These are phyloP conservation scores for Exobasidium rhododendri DNA, from an alignment of 1,284 basidiomycete species.

Conservation along the genomic window DNA sequence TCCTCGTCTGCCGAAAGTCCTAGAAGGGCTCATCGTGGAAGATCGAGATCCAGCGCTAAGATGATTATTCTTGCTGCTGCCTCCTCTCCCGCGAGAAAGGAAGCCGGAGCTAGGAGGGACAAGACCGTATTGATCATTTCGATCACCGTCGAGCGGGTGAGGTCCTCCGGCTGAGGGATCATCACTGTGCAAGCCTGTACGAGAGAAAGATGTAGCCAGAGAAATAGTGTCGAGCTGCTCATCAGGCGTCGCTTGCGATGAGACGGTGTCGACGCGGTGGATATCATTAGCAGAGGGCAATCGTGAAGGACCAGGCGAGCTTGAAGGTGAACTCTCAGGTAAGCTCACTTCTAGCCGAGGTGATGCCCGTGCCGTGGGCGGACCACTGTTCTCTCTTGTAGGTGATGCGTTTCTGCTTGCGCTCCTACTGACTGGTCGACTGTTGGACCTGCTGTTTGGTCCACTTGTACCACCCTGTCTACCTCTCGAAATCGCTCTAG, in stretches of 20 bases:
- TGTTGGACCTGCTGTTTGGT: background rate
- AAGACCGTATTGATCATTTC: conserved; percentile 5
- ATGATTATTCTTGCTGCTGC: background rate
- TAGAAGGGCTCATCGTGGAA: background rate
- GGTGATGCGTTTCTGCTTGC: conserved; percentile 9
- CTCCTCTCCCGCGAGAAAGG: background rate
- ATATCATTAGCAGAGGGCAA: background rate
- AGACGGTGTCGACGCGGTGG: background rate
- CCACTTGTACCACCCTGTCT: conserved; percentile 13
- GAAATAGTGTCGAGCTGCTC: background rate
- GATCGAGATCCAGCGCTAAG: background rate
- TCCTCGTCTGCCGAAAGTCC: background rate
- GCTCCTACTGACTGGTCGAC: conserved; percentile 6
- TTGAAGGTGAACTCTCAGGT: background rate
- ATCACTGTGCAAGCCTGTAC: background rate
- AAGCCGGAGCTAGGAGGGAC: background rate
- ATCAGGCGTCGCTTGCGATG: background rate
- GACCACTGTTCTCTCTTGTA: background rate
- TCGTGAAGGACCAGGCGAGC: background rate
- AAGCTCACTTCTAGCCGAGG: background rate
- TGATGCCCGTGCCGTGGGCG: background rate
- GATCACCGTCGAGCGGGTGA: background rate
- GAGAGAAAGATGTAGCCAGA: conserved; percentile 3
- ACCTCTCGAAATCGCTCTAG: conserved; percentile 34
- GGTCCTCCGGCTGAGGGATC: background rate